Base-by-base conservation (phyloP, 139 green algal genomes). In the Coelastrella sp. region DNA sequence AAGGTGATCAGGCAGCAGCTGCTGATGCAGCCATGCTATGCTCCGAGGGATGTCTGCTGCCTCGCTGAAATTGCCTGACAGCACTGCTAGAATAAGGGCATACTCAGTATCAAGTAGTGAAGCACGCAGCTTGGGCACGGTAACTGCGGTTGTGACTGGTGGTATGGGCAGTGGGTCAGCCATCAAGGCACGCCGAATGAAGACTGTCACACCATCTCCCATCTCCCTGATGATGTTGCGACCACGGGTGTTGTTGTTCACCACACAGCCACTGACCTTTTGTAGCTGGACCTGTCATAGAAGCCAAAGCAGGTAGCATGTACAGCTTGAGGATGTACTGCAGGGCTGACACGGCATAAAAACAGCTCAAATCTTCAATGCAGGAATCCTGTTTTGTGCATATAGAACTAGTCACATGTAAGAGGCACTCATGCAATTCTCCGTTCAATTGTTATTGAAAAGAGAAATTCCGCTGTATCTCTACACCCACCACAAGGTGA, bases 51-150 rank as follows among this genome's bases (percentile, higher is more conserved):
- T 78, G 5, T 73, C 51, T 13, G 37, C 50, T 19, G 63, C 50
- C 66, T 88, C 91, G 2, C 17, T 45, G 32, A 98, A 90, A 85
- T 98, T 98, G 83, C 71, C 64, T 0, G 84, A 75, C 0, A 94
- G 83, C 9, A 97, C 88, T 5, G 85, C 89, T 17, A 94, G 94
- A 40, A 96, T 90, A 27, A 90, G 80, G 21, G 83, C 67, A 83
- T 98, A 98, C 83, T 98, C 94, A 0, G 17, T 67, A 68, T 98
- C 93, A 2, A 80, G 90, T 8, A 97, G 67, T 2, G 68, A 76
- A 0, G 91, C 89, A 17, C 84, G 84, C 40, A 97, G 88, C 34
- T 83, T 81, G 0, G 94, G 90, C 17, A 97, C 57, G 15, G 48
- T 59, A 25, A 97, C 88, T 38, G 72, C 75, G 1, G 81, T 81